Conservation (phyloP, 208 protist genomes). For the Leishmania aethiopica region DNA sequence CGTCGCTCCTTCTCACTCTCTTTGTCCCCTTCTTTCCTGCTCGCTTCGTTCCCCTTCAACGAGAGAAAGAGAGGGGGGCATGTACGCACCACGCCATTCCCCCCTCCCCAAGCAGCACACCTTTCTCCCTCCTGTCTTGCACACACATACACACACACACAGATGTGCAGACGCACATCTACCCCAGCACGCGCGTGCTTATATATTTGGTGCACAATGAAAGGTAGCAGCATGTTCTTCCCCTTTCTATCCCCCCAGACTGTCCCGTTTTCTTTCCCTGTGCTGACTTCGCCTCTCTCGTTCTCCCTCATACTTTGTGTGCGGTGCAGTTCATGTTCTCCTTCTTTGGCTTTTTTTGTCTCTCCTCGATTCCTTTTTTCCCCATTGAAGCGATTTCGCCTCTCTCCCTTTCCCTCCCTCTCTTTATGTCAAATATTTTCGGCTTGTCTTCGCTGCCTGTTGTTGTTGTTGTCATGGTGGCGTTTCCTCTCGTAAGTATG, state of each 20-base stretch:
- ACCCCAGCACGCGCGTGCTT: background rate
- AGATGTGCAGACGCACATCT: background rate
- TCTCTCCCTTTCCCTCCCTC: background rate
- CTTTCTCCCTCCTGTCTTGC: background rate
- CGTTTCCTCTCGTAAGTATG: background rate
- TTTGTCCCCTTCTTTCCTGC: background rate
- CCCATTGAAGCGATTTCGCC: background rate
- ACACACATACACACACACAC: background rate
- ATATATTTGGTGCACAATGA: background rate
- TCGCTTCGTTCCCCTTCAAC: background rate
- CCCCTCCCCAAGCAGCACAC: background rate
- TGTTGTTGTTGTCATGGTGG: background rate
- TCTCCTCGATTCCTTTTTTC: background rate
- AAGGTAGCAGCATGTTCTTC: background rate
- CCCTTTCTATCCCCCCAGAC: background rate
- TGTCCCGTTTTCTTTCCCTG: background rate
- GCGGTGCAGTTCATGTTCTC: background rate
- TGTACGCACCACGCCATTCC: background rate
- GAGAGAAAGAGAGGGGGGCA: background rate
- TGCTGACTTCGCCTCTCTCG: background rate
- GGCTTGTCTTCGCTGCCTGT: background rate
- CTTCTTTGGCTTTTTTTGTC: background rate
- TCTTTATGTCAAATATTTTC: background rate
- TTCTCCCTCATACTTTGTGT: background rate
- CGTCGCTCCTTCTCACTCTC: background rate